These are phyloP conservation scores for Gryganskiella cystojenkinii DNA, from an alignment of 192 early-diverging fungal species.

Conservation along the genomic window DNA sequence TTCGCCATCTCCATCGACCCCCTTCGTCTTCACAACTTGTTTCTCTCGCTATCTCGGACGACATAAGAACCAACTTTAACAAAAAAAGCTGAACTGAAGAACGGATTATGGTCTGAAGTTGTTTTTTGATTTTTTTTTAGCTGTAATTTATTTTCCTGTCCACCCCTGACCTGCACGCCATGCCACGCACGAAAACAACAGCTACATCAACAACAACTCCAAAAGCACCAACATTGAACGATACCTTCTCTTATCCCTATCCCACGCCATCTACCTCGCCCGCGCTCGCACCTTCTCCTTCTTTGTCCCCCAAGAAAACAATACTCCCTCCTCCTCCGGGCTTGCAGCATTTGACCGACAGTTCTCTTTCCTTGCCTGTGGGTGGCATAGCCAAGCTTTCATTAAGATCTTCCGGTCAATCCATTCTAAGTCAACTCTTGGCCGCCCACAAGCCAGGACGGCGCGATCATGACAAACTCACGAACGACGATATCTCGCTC, in stretches of 20 bases:
- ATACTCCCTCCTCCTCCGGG: background rate
- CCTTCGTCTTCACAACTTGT: too few relatives aligned
- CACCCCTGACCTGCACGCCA: constrained; percentile 15
- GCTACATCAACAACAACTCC: constrained; percentile 8
- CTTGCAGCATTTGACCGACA: constrained; percentile 24
- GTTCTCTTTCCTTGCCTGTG: constrained; percentile 21
- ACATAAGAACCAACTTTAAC: too few relatives aligned
- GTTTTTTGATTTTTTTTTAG: constrained; percentile 19
- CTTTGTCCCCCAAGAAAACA: constrained; percentile 2
- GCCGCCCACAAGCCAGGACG: constrained; percentile 41
- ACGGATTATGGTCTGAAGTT: constrained; percentile 39
- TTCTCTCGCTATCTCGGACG: too few relatives aligned
- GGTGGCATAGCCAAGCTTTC: constrained; percentile 16
- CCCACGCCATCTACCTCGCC: constrained; percentile 40
- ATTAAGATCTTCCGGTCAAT: constrained; percentile 34
- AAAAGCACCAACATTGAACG: constrained; percentile 15
- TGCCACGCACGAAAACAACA: constrained; percentile 26
- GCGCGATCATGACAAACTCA: constrained; percentile 11
- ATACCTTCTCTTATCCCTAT: constrained; percentile 24
- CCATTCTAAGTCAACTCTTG: constrained; percentile 37
- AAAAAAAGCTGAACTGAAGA: background rate
- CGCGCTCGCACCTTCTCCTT: constrained; percentile 9
- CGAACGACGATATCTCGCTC: constrained; percentile 13
- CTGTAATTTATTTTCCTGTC: too few relatives aligned
- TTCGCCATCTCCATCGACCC: background rate